Evolutionary conservation across 805 yeast species (phyloP), one percentile per base, ranked within the genome.

Genomic region (Crinitomyces ghanaensis): DNA sequence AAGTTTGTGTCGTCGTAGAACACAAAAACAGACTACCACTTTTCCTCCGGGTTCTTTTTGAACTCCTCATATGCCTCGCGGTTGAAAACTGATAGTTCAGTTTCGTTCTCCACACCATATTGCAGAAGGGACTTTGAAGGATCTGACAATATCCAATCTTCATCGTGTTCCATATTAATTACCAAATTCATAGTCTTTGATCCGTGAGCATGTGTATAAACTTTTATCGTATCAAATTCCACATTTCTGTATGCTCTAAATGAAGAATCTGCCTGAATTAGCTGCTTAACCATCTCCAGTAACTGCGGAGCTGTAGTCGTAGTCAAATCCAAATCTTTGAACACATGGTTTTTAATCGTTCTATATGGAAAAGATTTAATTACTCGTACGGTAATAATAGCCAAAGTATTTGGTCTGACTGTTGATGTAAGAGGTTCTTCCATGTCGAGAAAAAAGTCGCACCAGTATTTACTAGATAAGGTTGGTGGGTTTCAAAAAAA

Each of bases 181-280:
- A 85, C 91, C 44, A 91, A 65, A 51, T 91, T 85, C 73, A 85
- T 79, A 2, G 95, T 82, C 59, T 91, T 91, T 19, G 94, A 71
- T 8, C 93, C 91, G 55, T 88, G 97, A 0, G 98, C 97, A 51
- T 84, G 85, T 19, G 95, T 80, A 59, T 91, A 91, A 5, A 91
- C 68, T 56, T 91, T 91, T 36, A 88, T 54, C 0, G 86, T 65
- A 50, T 88, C 81, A 42, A 74, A 80, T 0, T 58, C 63, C 6
- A 82, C 81, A 39, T 68, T 80, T 49, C 96, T 67, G 56, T 74
- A 86, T 2, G 97, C 94, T 48, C 95, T 67, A 38, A 76, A 70
- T 0, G 72, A 74, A 5, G 91, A 84, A 9, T 72, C 66, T 4
- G 77, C 68, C 26, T 63, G 53, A 28, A 72, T 66, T 19, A 57